A percentile compares a stretch with the other conserved stretches of the same genome.
These are phyloP conservation scores for Asterochloris sp. DNA, from an alignment of 139 green algal genomes.

Conservation along the genomic window DNA sequence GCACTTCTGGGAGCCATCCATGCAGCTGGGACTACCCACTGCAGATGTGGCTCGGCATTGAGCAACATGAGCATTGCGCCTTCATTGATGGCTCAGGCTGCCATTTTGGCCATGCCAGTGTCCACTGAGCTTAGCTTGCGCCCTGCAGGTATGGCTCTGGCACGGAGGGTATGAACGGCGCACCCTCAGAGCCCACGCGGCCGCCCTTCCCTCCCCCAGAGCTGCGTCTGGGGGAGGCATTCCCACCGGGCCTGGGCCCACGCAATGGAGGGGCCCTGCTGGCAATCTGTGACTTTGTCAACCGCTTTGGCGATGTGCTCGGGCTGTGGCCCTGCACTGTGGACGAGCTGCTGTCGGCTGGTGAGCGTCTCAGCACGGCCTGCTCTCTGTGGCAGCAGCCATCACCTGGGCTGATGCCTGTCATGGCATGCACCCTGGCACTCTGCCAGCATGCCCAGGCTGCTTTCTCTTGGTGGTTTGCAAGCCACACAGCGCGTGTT, in stretches of 20 bases:
- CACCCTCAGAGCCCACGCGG: slow-evolving; percentile 28
- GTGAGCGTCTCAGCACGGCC: background rate
- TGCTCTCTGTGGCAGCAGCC: no score
- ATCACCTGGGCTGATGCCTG: no score
- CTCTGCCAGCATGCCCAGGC: no score
- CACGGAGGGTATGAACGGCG: slow-evolving; percentile 15
- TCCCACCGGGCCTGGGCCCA: slow-evolving; percentile 30
- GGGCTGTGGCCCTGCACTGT: slow-evolving; percentile 51
- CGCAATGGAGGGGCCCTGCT: slow-evolving; percentile 44
- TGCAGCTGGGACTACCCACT: no score
- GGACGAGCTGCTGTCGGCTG: slow-evolving; percentile 48
- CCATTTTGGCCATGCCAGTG: no score
- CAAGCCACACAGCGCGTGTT: no score
- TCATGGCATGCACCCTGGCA: no score
- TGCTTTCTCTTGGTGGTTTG: no score
- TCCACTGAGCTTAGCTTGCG: background rate
- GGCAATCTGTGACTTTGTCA: slow-evolving; percentile 69
- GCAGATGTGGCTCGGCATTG: no score
- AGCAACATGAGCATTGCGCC: no score
- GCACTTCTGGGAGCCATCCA: no score
- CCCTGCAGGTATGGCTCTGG: slow-evolving; percentile 22
- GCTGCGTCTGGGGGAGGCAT: slow-evolving; percentile 45
- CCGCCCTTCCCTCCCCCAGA: slow-evolving; percentile 70
- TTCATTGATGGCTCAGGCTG: no score
- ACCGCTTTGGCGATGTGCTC: slow-evolving; percentile 67